Conservation (phyloP, 768 basidiomycete genomes). For the Psilocybe tampanensis region DNA sequence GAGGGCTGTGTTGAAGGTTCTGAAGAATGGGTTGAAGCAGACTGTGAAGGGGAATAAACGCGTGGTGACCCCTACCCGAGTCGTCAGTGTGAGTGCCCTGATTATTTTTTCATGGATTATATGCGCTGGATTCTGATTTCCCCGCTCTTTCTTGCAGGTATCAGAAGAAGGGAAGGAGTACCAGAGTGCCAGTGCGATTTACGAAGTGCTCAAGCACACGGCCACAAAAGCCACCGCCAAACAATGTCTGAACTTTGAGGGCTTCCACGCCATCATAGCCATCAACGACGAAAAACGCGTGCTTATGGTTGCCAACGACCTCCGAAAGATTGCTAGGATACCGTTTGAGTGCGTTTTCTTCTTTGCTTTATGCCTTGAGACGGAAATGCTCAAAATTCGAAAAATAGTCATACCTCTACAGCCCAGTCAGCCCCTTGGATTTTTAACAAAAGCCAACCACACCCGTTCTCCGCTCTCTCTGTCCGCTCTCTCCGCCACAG, state of each 20-base stretch:
- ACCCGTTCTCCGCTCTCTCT: too few species aligned
- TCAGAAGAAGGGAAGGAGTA: conserved; percentile 22
- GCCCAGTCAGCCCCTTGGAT: too few species aligned
- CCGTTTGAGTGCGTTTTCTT: conserved; percentile 28
- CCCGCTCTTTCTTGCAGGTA: not conserved
- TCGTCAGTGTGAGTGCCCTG: not conserved
- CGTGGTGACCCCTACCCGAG: not conserved
- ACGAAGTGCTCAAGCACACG: conserved; percentile 21
- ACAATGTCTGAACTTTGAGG: conserved; percentile 15
- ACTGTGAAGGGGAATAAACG: conserved; percentile 6
- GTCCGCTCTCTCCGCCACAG: too few species aligned
- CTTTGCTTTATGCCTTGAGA: too few species aligned
- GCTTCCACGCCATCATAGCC: conserved; percentile 32
- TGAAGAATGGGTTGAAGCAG: conserved; percentile 22
- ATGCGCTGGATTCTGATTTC: not conserved
- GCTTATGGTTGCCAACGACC: conserved; percentile 26
- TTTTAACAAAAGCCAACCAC: too few species aligned
- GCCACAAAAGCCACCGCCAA: not conserved
- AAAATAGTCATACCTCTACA: too few species aligned
- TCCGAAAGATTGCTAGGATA: conserved; percentile 30
- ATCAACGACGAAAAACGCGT: conserved; percentile 25
- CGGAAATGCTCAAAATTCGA: too few species aligned
- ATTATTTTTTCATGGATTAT: not conserved
- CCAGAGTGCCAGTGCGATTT: conserved; percentile 31
- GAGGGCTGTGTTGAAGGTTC: conserved; percentile 14